Evolutionary conservation across 306 rosid genomes (phyloP).

Genomic region (Begonia peltatifolia): DNA sequence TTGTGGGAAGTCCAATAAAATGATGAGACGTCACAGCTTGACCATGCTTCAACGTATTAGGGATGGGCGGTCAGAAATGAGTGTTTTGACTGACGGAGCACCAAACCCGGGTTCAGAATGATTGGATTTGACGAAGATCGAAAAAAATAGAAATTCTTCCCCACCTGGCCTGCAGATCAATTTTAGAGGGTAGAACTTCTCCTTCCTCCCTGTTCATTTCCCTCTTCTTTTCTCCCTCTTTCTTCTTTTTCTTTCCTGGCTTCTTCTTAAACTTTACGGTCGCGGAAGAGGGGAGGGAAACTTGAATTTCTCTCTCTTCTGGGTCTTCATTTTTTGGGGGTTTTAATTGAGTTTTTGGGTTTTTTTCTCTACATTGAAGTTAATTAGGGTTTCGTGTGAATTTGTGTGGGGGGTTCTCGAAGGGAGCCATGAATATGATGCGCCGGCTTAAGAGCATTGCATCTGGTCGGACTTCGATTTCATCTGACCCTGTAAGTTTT

Average conservation of each 20-base stretch:
- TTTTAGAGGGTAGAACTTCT: not conserved
- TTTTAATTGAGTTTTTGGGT: not conserved
- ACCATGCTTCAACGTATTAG: too few relatives aligned
- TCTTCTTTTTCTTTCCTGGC: not conserved
- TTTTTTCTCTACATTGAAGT: too few relatives aligned
- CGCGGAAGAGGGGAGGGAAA: slow-evolving; percentile 28
- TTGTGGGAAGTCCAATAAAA: too few relatives aligned
- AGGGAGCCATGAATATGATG: slow-evolving; percentile 67
- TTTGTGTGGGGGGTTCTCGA: slow-evolving; percentile 7
- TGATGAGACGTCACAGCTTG: too few relatives aligned
- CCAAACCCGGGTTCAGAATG: too few relatives aligned
- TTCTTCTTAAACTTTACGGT: not conserved
- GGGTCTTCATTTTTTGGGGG: not conserved
- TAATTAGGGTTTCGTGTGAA: too few relatives aligned
- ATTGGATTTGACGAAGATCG: too few relatives aligned
- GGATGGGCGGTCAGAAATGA: too few relatives aligned
- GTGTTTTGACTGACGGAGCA: too few relatives aligned
- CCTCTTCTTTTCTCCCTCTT: not conserved
- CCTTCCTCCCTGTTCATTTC: too few relatives aligned
- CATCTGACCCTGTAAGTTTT: slow-evolving; percentile 77
- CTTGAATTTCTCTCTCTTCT: slow-evolving; percentile 42
- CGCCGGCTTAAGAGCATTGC: slow-evolving; percentile 97
- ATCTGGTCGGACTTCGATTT: slow-evolving; percentile 79
- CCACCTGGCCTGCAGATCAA: not conserved
- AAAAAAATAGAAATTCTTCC: too few relatives aligned